Base-by-base conservation (phyloP, 2,329 filamentous ascomycete genomes). In the Lachnellula suecica region DNA sequence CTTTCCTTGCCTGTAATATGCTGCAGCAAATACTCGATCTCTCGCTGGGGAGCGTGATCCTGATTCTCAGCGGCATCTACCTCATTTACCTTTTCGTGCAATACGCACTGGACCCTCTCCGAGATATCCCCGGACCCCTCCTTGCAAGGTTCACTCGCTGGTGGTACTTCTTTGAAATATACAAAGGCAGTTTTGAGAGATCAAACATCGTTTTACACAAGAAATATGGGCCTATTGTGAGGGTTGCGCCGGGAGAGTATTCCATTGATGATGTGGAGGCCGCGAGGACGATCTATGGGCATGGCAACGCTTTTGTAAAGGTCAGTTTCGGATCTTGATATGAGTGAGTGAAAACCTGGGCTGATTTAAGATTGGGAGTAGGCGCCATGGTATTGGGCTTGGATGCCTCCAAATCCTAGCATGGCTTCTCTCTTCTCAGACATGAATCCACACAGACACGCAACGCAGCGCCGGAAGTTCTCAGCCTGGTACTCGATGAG, bases 401-500 rank as follows among this genome's bases (percentile, higher is more conserved):
- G 62, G 11, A 54, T 49, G 5, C 51, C 54, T 3, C 46, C 59
- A 24, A 31, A 53, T 13, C 53, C 55, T 44, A 59, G 54, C 6
- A n/a, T 24, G 47, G 41, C 41, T 3, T 38, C 38, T 7, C 49
- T 71, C 11, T 71, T 71, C 44, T 46, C 61, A 6, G 67, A 70
- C 24, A 61, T 64, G 29, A 59, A 72, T 54, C 62, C 70, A 4
- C 64, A 64, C 27, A 58, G 65, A 24, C 74, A 78, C 50, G 66
- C 70, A 54, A 43, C 58, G 10, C 62, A 63, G 29, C 56, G 75
- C 11, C 71, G 73, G 22, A 68, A 70, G 22, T 75, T 76, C 51
- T 70, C 76, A 10, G 63, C 66, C 3, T 61, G 74, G 1, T 81
- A 78, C 54, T 73, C 72, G 8, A 76, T 81, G 72, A 74, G 69